These are phyloP conservation scores for Viola pubescens DNA, from an alignment of 441 rosid species.

Conservation along the genomic window DNA sequence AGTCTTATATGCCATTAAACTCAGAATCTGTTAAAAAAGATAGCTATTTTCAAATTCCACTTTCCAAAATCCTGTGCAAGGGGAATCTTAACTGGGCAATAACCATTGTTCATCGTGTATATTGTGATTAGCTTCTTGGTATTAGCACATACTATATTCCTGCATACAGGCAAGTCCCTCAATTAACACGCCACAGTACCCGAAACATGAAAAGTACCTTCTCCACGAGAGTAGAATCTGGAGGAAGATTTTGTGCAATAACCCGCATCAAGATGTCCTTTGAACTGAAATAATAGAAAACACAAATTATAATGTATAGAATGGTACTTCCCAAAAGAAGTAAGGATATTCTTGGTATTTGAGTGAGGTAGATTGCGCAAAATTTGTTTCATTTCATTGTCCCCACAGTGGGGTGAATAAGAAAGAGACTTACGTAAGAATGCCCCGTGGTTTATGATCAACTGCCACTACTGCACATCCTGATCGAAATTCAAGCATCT, in stretches of 20 bases:
- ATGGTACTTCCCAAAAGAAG: not conserved
- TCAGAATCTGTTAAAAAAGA: not conserved
- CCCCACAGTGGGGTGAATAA: not conserved
- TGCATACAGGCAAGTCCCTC: not conserved
- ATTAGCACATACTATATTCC: not conserved
- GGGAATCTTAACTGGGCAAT: not conserved
- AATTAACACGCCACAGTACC: not conserved
- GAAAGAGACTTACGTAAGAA: slow-evolving; percentile 67
- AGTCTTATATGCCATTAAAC: not conserved
- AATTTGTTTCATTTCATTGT: not conserved
- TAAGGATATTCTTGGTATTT: not conserved
- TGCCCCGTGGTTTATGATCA: slow-evolving; percentile 72
- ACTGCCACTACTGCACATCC: slow-evolving; percentile 75
- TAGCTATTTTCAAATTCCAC: not conserved
- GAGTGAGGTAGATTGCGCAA: not conserved
- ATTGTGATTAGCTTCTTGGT: not conserved
- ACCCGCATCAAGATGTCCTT: slow-evolving; percentile 97
- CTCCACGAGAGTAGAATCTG: slow-evolving; percentile 67
- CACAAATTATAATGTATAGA: slow-evolving; percentile 8
- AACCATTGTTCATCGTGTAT: not conserved
- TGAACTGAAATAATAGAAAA: slow-evolving; percentile 43
- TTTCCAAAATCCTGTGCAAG: not conserved
- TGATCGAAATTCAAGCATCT: slow-evolving; percentile 71
- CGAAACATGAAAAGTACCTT: slow-evolving; percentile 40
- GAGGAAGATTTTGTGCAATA: slow-evolving; percentile 64